A percentile compares a stretch with the other conserved stretches of the same genome.
phyloP scores from a whole-genome alignment of 306 rosid species.

The Lithocarpus polystachyus region DNA sequence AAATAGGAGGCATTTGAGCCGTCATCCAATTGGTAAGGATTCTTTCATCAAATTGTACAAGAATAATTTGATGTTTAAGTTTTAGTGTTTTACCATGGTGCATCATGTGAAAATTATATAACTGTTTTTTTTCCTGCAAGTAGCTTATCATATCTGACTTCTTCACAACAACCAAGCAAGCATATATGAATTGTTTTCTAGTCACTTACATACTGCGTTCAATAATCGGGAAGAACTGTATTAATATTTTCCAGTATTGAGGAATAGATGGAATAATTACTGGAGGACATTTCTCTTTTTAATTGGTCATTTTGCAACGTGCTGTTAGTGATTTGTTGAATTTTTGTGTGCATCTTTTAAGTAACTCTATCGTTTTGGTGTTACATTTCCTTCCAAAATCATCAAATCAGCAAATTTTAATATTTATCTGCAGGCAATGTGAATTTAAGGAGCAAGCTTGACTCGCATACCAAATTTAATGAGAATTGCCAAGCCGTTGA shows the following conservation, averaged over 20 bases:
- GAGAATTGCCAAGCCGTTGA: slow-evolving; percentile 34
- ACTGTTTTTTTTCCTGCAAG: not conserved
- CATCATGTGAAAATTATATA: not conserved
- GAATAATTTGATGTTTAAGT: not conserved
- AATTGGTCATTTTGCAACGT: not conserved
- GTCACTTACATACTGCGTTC: too few species aligned
- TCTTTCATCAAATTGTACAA: not conserved
- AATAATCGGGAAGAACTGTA: not conserved
- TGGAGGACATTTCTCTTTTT: not conserved
- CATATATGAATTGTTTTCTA: too few species aligned
- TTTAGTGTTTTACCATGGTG: not conserved
- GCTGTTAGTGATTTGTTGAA: not conserved
- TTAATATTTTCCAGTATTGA: not conserved
- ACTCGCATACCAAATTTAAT: slow-evolving; percentile 26
- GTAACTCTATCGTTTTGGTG: not conserved
- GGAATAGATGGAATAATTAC: not conserved
- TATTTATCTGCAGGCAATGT: slow-evolving; percentile 37
- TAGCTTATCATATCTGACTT: not conserved
- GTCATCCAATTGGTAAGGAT: slow-evolving; percentile 37
- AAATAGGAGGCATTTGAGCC: slow-evolving; percentile 21
- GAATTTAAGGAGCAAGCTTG: slow-evolving; percentile 25
- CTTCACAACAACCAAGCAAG: too few species aligned
- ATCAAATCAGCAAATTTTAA: not conserved
- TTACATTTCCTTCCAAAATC: not conserved
- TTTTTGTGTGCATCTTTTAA: not conserved